Base-by-base conservation (phyloP, 2,329 filamentous ascomycete genomes). In the Fusarium paranaense region DNA sequence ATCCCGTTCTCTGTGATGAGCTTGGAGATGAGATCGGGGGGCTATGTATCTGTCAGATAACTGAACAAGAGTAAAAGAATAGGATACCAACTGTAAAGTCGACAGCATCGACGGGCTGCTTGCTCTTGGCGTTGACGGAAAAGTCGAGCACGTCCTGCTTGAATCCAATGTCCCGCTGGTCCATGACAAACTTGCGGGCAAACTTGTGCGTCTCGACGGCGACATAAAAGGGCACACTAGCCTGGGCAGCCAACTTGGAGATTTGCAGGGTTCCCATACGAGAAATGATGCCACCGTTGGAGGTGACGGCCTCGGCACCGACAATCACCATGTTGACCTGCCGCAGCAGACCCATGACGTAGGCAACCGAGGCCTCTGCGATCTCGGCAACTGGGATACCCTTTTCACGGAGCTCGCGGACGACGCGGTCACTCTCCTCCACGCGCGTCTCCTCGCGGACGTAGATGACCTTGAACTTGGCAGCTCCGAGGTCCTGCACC, bases 191-290 rank as follows among this genome's bases (percentile, higher is more conserved):
- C 64, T 97, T 88, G 78, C 95, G 90, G 54, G 97, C 95, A 80
- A 99, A 98, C 85, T 99, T 99, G 87, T 99, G 97, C 78, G 94
- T 97, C 86, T 99, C 97, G 1, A 93, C 93, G 6, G 97, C 95
- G 20, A 98, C 95, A 79, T 97, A 98, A 77, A 98, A 94, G 0
- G 93, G 93, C 72, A 94, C 92, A 42, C 92, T 90, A 52, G 86
- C 86, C 32, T 83, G 82, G 78, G 92, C 92, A 6, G 95, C 95
- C 62, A 98, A 86, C 76, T 95, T 86, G 2, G 94, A 95, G 76
- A 98, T 92, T 85, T 98, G 95, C 77, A 94, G 96, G 3, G 90
- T 91, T 62, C 96, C 96, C 84, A 98, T 90, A 58, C 95, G 88
- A 27, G 94, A 96, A 76, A 99, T 94, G 76, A 98, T 93, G 40